Base-by-base conservation (phyloP, 257 asterid species). In the Pogostemon cablin region DNA sequence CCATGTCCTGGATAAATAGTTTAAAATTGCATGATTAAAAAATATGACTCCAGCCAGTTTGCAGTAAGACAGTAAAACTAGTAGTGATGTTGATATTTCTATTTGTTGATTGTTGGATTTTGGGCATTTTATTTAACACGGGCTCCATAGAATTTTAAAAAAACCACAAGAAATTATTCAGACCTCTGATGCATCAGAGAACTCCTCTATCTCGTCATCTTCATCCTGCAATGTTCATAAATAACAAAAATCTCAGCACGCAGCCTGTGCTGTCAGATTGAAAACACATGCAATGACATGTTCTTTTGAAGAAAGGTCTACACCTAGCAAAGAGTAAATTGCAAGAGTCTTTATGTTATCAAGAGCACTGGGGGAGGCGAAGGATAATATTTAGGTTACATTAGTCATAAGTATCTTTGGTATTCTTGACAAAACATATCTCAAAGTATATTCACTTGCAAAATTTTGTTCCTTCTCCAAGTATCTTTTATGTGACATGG, bases 181-280 rank as follows among this genome's bases (percentile, higher is more conserved):
- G 17, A 88, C 93, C 91, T 83, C 78, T n/a, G 90, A 71, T 68
- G 85, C 6, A 82, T 90, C 84, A 53, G 89, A 84, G 72, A 82
- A 75, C 67, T 86, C 95, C 79, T 87, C 91, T 69, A 87, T 87
- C 42, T 84, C 86, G 49, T 84, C 92, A 53, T 71, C 85, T 75
- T 77, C 86, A 47, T 67, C 86, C 96, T 89, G 74, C 72, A 79
- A 7, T 72, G 72, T 41, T 40, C 48, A 69, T 39, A 62, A 75
- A 65, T 32, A 56, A 25, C 32, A 44, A 75, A 17, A 58, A 65
- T 53, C 41, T n/a, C 42, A 52, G 53, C 62, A 62, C 61, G 41
- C 57, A n/a, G 46, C 59, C 7, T 68, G 42, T 25, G 32, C 32
- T 25, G 56, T 61, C 74, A 12, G 50, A 69, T 32, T 47, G 25